Percentiles rank a stretch among this genome's conserved stretches.
Conservation (phyloP, 2,329 filamentous ascomycete genomes). For the Cladosporium velox region DNA sequence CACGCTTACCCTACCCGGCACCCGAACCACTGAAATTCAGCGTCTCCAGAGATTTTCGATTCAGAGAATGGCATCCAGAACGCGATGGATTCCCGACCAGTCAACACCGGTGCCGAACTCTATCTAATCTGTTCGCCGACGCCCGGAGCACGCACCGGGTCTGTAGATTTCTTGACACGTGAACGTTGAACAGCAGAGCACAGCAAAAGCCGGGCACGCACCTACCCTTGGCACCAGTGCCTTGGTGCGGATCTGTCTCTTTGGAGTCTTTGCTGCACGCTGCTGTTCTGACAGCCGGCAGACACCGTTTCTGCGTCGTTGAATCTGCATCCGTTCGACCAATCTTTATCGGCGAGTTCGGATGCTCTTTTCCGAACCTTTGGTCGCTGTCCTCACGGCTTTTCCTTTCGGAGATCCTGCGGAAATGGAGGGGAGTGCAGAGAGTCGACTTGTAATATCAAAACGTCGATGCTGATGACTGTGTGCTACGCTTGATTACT, state of each 20-base stretch:
- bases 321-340: neutral
- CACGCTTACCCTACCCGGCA: neutral
- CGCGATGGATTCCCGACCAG: neutral
- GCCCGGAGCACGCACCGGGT: neutral
- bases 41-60: neutral
- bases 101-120: slow-evolving; percentile 2
- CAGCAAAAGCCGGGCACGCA: neutral
- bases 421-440: neutral
- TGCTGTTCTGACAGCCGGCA: neutral
- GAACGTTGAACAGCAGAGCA: neutral
- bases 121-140: slow-evolving; percentile 4
- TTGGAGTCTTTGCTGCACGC: neutral
- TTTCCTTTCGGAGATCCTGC: neutral
- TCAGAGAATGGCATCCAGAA: slow-evolving; percentile 18
- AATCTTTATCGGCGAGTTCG: neutral
- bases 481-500: neutral
- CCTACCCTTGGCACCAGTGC: neutral
- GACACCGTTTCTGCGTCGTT: neutral
- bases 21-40: neutral
- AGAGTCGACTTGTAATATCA: neutral
- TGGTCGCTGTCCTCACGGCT: neutral
- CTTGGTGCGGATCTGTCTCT: neutral
- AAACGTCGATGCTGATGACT: neutral
- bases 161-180: neutral
- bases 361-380: neutral